Evolutionary conservation across 306 rosid genomes (phyloP).

Genomic region (Ziziphus jujuba): DNA sequence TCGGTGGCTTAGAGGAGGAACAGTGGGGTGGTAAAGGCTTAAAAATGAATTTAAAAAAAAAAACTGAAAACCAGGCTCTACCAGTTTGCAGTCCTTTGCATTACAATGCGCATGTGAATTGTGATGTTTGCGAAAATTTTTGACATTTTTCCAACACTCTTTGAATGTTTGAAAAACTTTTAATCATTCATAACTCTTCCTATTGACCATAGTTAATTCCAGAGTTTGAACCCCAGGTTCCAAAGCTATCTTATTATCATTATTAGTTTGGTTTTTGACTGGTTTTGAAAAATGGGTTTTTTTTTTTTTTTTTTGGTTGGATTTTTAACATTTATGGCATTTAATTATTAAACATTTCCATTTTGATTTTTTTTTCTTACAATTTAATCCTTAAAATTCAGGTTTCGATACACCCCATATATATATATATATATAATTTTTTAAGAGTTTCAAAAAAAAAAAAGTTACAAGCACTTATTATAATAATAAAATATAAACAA

Average conservation of each 20-base stretch:
- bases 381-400: no score
- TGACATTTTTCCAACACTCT: background rate
- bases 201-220: constrained; percentile 9
- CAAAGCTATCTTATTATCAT: background rate
- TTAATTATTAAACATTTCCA: no score
- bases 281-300: background rate
- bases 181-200: background rate
- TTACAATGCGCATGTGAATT: background rate
- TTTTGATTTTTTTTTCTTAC: no score
- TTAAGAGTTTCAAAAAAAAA: no score
- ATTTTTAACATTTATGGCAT: no score
- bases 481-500: no score
- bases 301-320: no score
- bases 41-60: background rate
- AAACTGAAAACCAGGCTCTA: no score
- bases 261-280: background rate
- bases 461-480: no score
- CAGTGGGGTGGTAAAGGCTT: background rate
- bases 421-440: no score
- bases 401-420: no score
- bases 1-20: constrained; percentile 13
- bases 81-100: no score
- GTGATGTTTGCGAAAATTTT: background rate
- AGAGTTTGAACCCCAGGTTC: background rate
- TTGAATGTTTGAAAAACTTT: background rate